Base-by-base conservation (phyloP, 805 yeast genomes). In the Candida quercuum region DNA sequence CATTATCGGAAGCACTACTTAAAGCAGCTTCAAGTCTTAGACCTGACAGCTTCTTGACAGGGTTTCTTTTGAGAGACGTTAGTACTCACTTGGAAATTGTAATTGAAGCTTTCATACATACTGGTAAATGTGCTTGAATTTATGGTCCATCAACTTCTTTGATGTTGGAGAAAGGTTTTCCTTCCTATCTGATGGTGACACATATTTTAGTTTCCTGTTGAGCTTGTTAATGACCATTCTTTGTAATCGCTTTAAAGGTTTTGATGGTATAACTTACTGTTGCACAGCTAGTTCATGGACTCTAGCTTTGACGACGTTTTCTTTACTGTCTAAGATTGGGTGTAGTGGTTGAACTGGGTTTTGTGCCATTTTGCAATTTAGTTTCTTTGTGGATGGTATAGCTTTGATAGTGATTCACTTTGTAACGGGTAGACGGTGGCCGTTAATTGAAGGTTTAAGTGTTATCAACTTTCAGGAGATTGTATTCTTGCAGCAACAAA, bases 81-180 rank as follows among this genome's bases (percentile, higher is more conserved):
- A 35, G 37, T 35, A 32, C 3, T 5, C 15, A 5, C 4, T 8
- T 14, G 6, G 13, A n/a, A 13, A 17, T n/a, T n/a, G 13, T 3
- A 11, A 18, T 14, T 4, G 14, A 20, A 25, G 28, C 8, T 25
- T 15, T 25, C 6, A 12, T 8, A 49, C 57, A 35, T 40, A 54
- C 59, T 46, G 41, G 25, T 49, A 45, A 18, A 52, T 26, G 29
- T 47, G 48, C 27, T 49, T 56, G 47, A 52, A 33, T 37, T 53
- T 54, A 37, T 54, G 59, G 25, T 47, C 45, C 44, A 52, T 40
- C 20, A 54, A 39, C 35, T 54, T 54, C 43, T 51, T 54, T 3
- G 58, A 53, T 7, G 57, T 53, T 36, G 59, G 59, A 1, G 58
- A 53, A 35, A 54, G 24, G 39, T 53, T 54, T 40, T 54, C 59